Evolutionary conservation across 345 rosid genomes (phyloP), one percentile per base, ranked within the genome.

Genomic region (Nephelium lappaceum): DNA sequence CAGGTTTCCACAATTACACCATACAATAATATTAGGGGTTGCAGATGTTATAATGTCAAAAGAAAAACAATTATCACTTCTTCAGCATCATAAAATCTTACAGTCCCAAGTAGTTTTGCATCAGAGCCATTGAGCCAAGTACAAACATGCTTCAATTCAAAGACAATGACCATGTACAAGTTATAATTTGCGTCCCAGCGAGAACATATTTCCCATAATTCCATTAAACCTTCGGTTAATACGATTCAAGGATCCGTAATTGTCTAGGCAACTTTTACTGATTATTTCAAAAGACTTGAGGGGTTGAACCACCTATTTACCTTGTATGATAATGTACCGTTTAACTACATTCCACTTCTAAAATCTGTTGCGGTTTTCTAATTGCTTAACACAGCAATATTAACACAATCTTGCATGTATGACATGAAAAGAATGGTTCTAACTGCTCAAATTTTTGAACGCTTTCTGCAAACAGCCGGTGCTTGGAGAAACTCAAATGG

Each of bases 401-500:
- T 31, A 27, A 8, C 12, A 49, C 38, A 53, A 19, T 18, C 63
- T 71, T 71, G 43, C 11, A 14, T 24, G 60, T 23, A 69, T 1
- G 2, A n/a, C 36, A 45, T 11, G 5, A 21, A 21, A 41, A 41
- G 24, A 42, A 67, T 68, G 71, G 42, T 10, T 42, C 27, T 7
- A 58, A 72, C 15, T 39, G 12, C 61, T 71, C 16, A 15, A 5
- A 49, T 27, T 41, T 21, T 15, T 49, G 24, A n/a, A 71, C 73
- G 18, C 25, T 23, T 8, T 43, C 72, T 38, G 25, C 39, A 31
- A 60, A 43, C n/a, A 25, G 36, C 72, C 74, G 47, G 55, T 70
- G 76, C 67, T 43, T 63, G 19, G 8, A 8, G 53, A 31, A 75
- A 75, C 83, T 61, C 57, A 24, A 53, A 58, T 41, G 58, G 19